These are phyloP conservation scores for Pseudogymnoascus sp. DNA, from an alignment of 2,329 filamentous ascomycete species.

Conservation along the genomic window DNA sequence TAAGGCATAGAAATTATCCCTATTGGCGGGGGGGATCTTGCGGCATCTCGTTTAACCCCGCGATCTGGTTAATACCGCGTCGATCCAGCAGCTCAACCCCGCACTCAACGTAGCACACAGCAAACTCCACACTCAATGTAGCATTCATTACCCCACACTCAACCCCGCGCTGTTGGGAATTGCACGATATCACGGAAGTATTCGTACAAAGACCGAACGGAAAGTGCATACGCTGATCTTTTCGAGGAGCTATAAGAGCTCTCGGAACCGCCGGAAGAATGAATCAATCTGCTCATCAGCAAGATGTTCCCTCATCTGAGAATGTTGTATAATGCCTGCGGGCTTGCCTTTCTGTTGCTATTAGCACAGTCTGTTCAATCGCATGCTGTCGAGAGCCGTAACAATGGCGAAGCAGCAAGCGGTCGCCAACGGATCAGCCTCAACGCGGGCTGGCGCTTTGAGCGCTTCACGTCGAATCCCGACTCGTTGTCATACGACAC, in stretches of 20 bases:
- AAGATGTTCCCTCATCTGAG: slow-evolving; percentile 2
- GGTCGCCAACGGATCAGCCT: not conserved
- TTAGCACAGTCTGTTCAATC: not conserved
- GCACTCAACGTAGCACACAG: not conserved
- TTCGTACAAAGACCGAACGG: not conserved
- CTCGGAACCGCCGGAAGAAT: not conserved
- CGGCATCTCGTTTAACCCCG: not conserved
- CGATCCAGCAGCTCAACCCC: not conserved
- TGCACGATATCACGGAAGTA: not conserved
- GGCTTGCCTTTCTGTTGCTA: not conserved
- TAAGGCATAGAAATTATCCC: not conserved
- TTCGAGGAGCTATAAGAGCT: not conserved
- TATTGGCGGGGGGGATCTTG: not conserved
- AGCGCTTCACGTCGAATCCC: slow-evolving; percentile 29
- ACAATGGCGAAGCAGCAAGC: not conserved
- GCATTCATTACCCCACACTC: not conserved
- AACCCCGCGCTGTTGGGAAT: not conserved
- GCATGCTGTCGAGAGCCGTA: not conserved
- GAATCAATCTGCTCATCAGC: not conserved
- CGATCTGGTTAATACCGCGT: not conserved
- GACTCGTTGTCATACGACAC: slow-evolving; percentile 31
- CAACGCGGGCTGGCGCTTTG: slow-evolving; percentile 33
- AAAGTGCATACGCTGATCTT: not conserved
- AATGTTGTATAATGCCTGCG: not conserved
- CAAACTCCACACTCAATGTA: not conserved